phyloP scores from a whole-genome alignment of 495 filamentous ascomycete genomes.

The Pseudevernia furfuracea region DNA sequence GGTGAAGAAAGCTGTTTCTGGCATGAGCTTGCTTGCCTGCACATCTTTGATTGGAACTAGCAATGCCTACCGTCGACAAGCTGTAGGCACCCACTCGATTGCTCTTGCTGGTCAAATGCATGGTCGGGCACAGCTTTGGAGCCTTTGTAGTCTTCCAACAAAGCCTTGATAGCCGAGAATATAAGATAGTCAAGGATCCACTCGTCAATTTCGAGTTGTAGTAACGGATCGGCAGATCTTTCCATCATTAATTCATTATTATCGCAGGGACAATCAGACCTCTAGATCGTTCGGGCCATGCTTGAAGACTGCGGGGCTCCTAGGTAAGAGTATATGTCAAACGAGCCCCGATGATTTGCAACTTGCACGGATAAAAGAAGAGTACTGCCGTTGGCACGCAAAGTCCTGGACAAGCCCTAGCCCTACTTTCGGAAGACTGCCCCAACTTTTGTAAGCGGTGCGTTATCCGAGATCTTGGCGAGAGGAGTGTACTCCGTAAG shows the following conservation, averaged over 20 bases:
- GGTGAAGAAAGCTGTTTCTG: constrained; percentile 28
- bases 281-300: background rate
- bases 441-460: too few relatives aligned
- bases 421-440: too few relatives aligned
- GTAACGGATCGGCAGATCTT: constrained; percentile 17
- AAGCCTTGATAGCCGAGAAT: constrained; percentile 36
- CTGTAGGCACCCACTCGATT: constrained; percentile 19
- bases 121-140: background rate
- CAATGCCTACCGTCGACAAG: constrained; percentile 24
- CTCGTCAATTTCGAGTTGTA: constrained; percentile 38
- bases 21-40: background rate
- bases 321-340: background rate
- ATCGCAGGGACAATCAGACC: background rate
- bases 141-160: constrained; percentile 24
- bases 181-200: constrained; percentile 50
- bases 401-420: too few relatives aligned
- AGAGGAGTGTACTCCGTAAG: too few relatives aligned
- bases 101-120: background rate
- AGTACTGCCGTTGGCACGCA: too few relatives aligned
- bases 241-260: constrained; percentile 22
- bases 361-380: too few relatives aligned
- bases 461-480: too few relatives aligned
- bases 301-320: background rate
- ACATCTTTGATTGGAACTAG: background rate
- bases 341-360: too few relatives aligned